These are phyloP conservation scores for Gymnopilus junonius DNA, from an alignment of 768 basidiomycete species.

Conservation along the genomic window DNA sequence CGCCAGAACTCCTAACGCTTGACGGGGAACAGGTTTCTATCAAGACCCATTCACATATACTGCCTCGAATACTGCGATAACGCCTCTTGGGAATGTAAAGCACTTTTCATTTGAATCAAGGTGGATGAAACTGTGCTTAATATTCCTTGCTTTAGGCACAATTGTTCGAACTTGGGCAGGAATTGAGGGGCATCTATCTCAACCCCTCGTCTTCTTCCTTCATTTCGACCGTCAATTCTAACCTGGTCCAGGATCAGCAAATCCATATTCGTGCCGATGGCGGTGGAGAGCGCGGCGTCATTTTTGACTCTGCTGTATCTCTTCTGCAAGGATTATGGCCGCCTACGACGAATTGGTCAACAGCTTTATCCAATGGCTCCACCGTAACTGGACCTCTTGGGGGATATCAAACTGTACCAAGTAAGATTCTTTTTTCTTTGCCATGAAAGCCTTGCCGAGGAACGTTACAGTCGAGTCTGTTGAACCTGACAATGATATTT, in stretches of 20 bases:
- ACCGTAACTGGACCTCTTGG: slow-evolving; percentile 58
- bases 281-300: slow-evolving; percentile 71
- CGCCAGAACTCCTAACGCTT: neutral
- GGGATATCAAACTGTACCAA: slow-evolving; percentile 67
- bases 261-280: slow-evolving; percentile 63
- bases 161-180: slow-evolving; percentile 59
- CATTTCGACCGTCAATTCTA: slow-evolving; percentile 47
- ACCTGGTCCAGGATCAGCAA: slow-evolving; percentile 41
- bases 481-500: slow-evolving; percentile 61
- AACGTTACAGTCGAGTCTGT: slow-evolving; percentile 58
- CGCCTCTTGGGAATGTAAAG: slow-evolving; percentile 69
- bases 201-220: slow-evolving; percentile 54
- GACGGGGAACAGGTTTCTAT: slow-evolving; percentile 54
- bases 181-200: slow-evolving; percentile 58
- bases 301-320: slow-evolving; percentile 68
- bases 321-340: slow-evolving; percentile 75
- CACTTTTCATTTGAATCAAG: slow-evolving; percentile 53
- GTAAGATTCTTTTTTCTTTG: slow-evolving; percentile 35
- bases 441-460: slow-evolving; percentile 13
- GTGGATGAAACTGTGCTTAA: slow-evolving; percentile 32
- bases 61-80: slow-evolving; percentile 60
- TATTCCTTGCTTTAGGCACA: slow-evolving; percentile 30
- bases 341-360: slow-evolving; percentile 44
- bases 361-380: slow-evolving; percentile 69
- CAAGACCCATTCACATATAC: slow-evolving; percentile 63